Percentiles rank a stretch among this genome's conserved stretches.
Evolutionary conservation across 2,329 filamentous ascomycete genomes (phyloP).

Genomic region (Plectosphaerella sp.): DNA sequence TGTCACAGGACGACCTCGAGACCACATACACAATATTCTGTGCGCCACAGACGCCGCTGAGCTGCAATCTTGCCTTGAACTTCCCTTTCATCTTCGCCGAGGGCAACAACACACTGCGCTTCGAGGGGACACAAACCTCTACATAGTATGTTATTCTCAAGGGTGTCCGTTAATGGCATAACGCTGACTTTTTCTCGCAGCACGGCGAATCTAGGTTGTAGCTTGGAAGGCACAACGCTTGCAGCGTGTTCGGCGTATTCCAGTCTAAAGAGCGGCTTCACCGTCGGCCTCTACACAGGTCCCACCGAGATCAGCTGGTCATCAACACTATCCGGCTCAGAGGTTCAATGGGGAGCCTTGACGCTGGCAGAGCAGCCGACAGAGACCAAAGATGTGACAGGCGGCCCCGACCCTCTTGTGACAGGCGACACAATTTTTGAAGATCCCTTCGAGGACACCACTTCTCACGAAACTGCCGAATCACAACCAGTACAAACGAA

Average conservation of each 20-base stretch:
- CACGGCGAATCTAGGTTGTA: constrained; percentile 38
- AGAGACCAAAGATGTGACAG: constrained; percentile 11
- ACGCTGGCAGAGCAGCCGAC: constrained; percentile 34
- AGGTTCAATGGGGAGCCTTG: constrained; percentile 39
- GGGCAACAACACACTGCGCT: constrained; percentile 37
- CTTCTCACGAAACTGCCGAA: no score
- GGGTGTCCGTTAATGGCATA: background rate
- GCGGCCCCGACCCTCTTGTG: background rate
- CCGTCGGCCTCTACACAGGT: constrained; percentile 31
- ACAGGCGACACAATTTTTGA: no score
- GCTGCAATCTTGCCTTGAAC: constrained; percentile 39
- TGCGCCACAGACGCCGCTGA: constrained; percentile 30
- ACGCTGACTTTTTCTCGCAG: constrained; percentile 18
- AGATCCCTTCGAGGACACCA: no score
- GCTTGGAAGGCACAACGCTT: constrained; percentile 33
- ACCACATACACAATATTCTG: constrained; percentile 48
- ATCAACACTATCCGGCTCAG: constrained; percentile 34
- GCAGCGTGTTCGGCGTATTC: constrained; percentile 46
- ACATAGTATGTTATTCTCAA: constrained; percentile 30
- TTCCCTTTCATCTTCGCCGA: constrained; percentile 43
- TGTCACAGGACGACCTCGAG: constrained; percentile 27
- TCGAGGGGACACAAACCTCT: constrained; percentile 36
- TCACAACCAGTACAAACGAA: no score
- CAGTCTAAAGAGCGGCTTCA: constrained; percentile 33
- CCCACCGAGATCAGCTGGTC: constrained; percentile 41